These are phyloP conservation scores for Athelia psychrophila DNA, from an alignment of 1,284 basidiomycete genomes.

Conservation along the genomic window DNA sequence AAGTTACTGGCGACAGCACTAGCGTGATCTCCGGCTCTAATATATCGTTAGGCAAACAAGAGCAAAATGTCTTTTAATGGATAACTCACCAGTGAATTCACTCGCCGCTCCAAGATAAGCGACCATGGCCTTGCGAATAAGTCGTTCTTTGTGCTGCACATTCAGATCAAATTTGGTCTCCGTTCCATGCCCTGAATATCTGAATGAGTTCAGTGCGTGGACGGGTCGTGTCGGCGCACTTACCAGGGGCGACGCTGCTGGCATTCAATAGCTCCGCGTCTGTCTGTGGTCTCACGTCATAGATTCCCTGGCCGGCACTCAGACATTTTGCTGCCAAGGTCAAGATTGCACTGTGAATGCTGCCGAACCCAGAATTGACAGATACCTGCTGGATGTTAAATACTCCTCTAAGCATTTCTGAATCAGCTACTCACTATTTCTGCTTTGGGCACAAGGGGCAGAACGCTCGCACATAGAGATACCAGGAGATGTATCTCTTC, in stretches of 20 bases:
- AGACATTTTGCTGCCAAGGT: slow-evolving; percentile 76
- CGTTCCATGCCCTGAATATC: slow-evolving; percentile 42
- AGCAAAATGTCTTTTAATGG: not conserved
- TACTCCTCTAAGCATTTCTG: slow-evolving; percentile 2
- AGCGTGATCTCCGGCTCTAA: slow-evolving; percentile 65
- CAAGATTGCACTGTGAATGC: slow-evolving; percentile 80
- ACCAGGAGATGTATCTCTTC: slow-evolving; percentile 80
- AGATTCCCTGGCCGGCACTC: slow-evolving; percentile 58
- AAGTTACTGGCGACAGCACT: slow-evolving; percentile 60
- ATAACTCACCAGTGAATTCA: slow-evolving; percentile 56
- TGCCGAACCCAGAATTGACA: slow-evolving; percentile 74
- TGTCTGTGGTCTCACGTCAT: slow-evolving; percentile 61
- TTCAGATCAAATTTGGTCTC: slow-evolving; percentile 56
- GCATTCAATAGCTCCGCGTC: slow-evolving; percentile 67
- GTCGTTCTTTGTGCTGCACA: slow-evolving; percentile 49
- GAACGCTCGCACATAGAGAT: slow-evolving; percentile 61
- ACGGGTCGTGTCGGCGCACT: slow-evolving; percentile 8
- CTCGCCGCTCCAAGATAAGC: slow-evolving; percentile 67
- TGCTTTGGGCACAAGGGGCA: slow-evolving; percentile 68
- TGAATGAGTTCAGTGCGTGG: slow-evolving; percentile 8
- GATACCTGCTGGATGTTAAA: slow-evolving; percentile 38
- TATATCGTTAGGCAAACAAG: slow-evolving; percentile 1
- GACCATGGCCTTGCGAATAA: slow-evolving; percentile 58
- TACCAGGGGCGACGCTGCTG: slow-evolving; percentile 52
- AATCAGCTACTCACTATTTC: slow-evolving; percentile 65